Conservation (phyloP, 176 grass and related monocot genomes). For the Musa beccarii region DNA sequence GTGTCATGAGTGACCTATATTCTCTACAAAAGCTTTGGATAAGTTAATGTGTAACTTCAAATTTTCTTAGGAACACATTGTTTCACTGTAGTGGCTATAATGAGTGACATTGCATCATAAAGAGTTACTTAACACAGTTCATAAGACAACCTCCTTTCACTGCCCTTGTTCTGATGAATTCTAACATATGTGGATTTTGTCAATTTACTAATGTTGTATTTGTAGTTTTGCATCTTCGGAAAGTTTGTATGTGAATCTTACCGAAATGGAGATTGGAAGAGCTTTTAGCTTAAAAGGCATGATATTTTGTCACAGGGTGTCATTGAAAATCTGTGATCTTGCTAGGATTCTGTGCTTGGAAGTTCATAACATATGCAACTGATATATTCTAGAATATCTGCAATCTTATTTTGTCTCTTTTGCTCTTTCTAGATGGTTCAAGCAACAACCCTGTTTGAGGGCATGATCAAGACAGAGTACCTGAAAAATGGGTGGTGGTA, state of each 20-base stretch:
- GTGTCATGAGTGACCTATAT: no score
- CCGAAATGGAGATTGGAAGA: not conserved
- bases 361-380: not conserved
- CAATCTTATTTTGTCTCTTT: constrained; percentile 2
- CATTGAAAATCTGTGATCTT: not conserved
- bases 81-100: no score
- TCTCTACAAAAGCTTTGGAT: no score
- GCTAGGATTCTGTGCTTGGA: not conserved
- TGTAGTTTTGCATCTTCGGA: not conserved
- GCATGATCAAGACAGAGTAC: constrained; percentile 71
- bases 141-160: no score
- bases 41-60: no score
- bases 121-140: no score
- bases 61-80: no score
- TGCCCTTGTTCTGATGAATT: no score
- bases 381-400: not conserved
- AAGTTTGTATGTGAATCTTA: not conserved
- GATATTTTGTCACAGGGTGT: not conserved
- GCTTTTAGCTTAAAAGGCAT: not conserved
- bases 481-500: constrained; percentile 89
- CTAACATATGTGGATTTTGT: no score
- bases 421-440: constrained; percentile 62
- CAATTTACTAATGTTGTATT: not conserved
- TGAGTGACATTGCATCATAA: no score
- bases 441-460: constrained; percentile 58